Conservation (phyloP, 805 yeast genomes). For the Jamesozyma piceae region DNA sequence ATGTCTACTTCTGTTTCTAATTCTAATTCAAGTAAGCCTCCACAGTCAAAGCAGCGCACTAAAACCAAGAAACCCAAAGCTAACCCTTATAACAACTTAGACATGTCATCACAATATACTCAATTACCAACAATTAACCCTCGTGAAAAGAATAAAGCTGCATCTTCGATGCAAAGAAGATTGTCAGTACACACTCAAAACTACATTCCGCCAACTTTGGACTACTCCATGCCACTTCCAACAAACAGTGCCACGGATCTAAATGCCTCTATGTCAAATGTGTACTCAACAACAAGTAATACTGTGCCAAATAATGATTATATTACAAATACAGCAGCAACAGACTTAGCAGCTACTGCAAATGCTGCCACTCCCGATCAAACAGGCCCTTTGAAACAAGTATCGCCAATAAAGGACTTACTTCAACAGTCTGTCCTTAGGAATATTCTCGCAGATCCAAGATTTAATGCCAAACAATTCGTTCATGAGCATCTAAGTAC, state of each 20-base stretch:
- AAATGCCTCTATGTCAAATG: neutral
- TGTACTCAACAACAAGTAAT: neutral
- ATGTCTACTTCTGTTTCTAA: neutral
- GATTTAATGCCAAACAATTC: constrained; percentile 41
- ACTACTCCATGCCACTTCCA: constrained; percentile 26
- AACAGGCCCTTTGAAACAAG: neutral
- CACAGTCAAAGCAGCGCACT: constrained; percentile 1
- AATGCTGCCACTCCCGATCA: neutral
- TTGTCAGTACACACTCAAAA: constrained; percentile 34
- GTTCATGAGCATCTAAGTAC: constrained; percentile 44
- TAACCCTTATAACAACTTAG: constrained; percentile 7
- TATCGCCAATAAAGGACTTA: constrained; percentile 1
- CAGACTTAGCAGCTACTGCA: neutral
- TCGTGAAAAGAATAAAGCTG: constrained; percentile 32
- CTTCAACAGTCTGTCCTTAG: constrained; percentile 3
- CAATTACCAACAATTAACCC: constrained; percentile 30
- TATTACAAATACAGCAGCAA: neutral
- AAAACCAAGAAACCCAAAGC: constrained; percentile 5
- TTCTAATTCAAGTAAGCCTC: neutral
- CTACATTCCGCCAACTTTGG: constrained; percentile 23
- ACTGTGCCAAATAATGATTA: neutral
- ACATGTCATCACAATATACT: constrained; percentile 5
- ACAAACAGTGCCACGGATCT: neutral
- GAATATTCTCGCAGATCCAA: constrained; percentile 29
- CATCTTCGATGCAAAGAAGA: constrained; percentile 36